Base-by-base conservation (phyloP, 2,329 filamentous ascomycete genomes). In the Sporothrix sp. region DNA sequence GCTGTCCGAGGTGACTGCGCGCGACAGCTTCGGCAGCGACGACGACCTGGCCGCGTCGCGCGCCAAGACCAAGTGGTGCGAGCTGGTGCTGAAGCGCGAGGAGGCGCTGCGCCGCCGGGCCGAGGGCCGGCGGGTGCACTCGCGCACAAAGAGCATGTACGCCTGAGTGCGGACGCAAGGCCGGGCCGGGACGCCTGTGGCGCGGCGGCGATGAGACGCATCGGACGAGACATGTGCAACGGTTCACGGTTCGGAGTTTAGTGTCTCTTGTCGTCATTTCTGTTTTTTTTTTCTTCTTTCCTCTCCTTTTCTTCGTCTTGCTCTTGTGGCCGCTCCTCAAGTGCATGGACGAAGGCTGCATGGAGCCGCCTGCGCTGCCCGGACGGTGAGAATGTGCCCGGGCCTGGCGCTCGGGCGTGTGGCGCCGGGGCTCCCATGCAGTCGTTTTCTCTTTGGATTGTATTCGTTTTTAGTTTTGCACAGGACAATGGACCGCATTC, bases 1-100 rank as follows among this genome's bases (percentile, higher is more conserved):
- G 13, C 79, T 98, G 20, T 76, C 76, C 3, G 89, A 97, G 38
- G 74, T 82, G 48, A 74, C 80, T 53, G 76, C 78, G 32, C 79
- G 79, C 36, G 73, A 74, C 11, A 66, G 64, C 21, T 47, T 33
- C 44, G 67, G 68, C 52, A 62, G 63, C 28, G 67, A 69, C 6
- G 72, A 73, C 8, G 75, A 76, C 37, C 57, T 58, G 35, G 60
- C 56, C 16, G 63, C 63, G n/a, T 50, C 54, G 3, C 70, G 71
- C 50, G 65, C 68, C 53, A 71, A 72, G 59, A 70, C 73, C 53
- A 80, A 80, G 66, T 85, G 82, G 82, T 84, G 80, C 60, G 81
- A 84, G 54, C 65, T 82, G 57, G 75, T 85, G 54, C 69, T 85
- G 56, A 81, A 81, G 70, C 68, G 75, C 57, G 80, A 84, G 60